phyloP scores from a whole-genome alignment of 192 early-diverging fungal genomes.

The Coemansia sp. region DNA sequence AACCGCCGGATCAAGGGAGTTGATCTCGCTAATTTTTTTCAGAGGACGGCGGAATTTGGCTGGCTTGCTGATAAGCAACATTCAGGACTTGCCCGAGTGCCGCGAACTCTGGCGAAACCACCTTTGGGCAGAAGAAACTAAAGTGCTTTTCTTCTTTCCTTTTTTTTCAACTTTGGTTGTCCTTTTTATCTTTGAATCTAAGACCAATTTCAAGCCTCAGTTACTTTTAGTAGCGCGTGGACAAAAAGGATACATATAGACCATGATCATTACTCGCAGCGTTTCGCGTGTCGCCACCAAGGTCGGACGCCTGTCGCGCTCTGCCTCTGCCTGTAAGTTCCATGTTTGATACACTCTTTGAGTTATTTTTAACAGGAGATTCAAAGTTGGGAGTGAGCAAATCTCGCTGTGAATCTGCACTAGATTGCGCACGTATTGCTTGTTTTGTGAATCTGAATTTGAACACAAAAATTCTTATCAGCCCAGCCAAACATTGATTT shows the following conservation, averaged over 20 bases:
- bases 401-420: not conserved
- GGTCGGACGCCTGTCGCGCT: conserved; percentile 32
- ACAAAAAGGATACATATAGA: conserved; percentile 17
- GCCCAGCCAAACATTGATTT: not conserved
- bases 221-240: not conserved
- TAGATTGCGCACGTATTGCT: not conserved
- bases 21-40: not conserved
- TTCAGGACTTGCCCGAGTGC: too few species aligned
- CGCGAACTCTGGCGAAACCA: too few species aligned
- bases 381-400: not conserved
- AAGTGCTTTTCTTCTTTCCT: not conserved
- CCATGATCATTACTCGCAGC: conserved; percentile 46
- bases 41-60: not conserved
- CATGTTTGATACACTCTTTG: not conserved
- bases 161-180: not conserved
- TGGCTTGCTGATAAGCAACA: not conserved
- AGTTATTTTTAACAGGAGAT: not conserved
- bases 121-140: too few species aligned
- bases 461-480: not conserved
- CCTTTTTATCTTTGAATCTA: not conserved
- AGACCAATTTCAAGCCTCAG: not conserved
- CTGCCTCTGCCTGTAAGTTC: conserved; percentile 43
- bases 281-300: conserved; percentile 44
- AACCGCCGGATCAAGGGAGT: not conserved
- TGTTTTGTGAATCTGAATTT: not conserved